A percentile compares a stretch with the other conserved stretches of the same genome.
Conservation (phyloP, 108 stramenopile species). For the Nitzschia palea region DNA sequence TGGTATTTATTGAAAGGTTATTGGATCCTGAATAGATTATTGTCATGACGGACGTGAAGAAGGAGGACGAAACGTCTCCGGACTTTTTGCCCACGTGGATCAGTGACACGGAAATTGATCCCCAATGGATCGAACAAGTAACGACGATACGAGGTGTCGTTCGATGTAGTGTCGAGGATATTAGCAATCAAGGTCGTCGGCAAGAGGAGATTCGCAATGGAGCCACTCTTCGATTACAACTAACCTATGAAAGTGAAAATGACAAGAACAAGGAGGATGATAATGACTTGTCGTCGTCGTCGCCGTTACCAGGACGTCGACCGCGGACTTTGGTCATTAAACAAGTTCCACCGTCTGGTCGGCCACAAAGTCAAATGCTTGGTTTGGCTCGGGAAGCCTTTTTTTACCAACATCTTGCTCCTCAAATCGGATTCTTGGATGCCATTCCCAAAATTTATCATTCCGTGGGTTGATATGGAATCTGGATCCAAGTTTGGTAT, state of each 20-base stretch:
- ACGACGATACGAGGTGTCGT: background rate
- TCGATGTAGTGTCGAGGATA: slow-evolving; percentile 23
- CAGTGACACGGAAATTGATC: slow-evolving; percentile 32
- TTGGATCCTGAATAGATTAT: too few relatives aligned
- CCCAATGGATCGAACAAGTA: slow-evolving; percentile 21
- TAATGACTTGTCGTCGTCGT: background rate
- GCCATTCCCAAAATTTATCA: slow-evolving; percentile 48
- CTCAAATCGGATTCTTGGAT: background rate
- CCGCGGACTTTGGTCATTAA: slow-evolving; percentile 40
- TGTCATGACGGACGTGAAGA: too few relatives aligned
- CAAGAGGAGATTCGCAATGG: slow-evolving; percentile 23
- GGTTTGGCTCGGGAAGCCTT: slow-evolving; percentile 59
- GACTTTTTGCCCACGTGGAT: slow-evolving; percentile 27
- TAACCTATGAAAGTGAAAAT: background rate
- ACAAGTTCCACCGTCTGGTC: slow-evolving; percentile 31
- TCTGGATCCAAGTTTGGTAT: slow-evolving; percentile 45
- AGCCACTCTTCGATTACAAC: slow-evolving; percentile 16
- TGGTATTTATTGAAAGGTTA: too few relatives aligned
- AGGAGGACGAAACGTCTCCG: too few relatives aligned
- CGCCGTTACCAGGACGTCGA: too few relatives aligned
- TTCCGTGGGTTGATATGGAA: slow-evolving; percentile 36
- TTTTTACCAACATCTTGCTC: slow-evolving; percentile 45
- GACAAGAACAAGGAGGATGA: background rate
- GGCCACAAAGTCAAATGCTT: slow-evolving; percentile 27
- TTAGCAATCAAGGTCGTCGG: slow-evolving; percentile 33